Base-by-base conservation (phyloP, 768 basidiomycete genomes). In the Rhizopogon vinicolor region DNA sequence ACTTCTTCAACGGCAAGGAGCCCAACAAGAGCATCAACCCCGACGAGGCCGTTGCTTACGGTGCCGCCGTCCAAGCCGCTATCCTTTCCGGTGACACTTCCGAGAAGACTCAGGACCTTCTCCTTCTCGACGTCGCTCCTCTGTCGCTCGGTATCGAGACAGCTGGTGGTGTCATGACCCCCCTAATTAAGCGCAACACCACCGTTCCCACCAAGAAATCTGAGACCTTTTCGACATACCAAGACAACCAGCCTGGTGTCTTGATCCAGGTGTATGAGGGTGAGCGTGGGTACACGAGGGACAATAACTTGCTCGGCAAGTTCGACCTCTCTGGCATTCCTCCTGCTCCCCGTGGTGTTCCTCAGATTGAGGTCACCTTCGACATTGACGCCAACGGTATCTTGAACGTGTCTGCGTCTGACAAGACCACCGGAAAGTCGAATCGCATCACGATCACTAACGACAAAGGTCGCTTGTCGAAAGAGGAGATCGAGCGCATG, bases 11-110 rank as follows among this genome's bases (percentile, higher is more conserved):
- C 72, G 95, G 95, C 71, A 94, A 95, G 81, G 94, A 97, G 78
- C 95, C 93, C 66, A 94, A 93, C 83, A 97, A 95, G 84, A 89
- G 89, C 77, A 98, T 98, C 81, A 98, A 98, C 86, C 96, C 96
- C 51, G 96, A 98, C 62, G 96, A 98, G 77, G 95, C 96, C 54
- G 94, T 98, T 56, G 96, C 96, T 18, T 97, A 97, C 72, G 95
- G 96, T 80, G 96, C 96, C 54, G 96, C 96, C 57, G 94, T 99
- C 64, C 95, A 98, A 77, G 96, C 93, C 55, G 96, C 95, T 65
- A 96, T 98, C 66, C 87, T 98, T 55, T 92, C 96, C 28, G 96
- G 96, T 67, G 93, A 98, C 72, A 96, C 94, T 28, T 97, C 96
- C 1, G 95, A 97, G 78, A 94, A 94, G 80, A 98, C 94, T 19